Evolutionary conservation across 768 basidiomycete genomes (phyloP), one percentile per base, ranked within the genome.

Genomic region (Mrakia frigida): DNA sequence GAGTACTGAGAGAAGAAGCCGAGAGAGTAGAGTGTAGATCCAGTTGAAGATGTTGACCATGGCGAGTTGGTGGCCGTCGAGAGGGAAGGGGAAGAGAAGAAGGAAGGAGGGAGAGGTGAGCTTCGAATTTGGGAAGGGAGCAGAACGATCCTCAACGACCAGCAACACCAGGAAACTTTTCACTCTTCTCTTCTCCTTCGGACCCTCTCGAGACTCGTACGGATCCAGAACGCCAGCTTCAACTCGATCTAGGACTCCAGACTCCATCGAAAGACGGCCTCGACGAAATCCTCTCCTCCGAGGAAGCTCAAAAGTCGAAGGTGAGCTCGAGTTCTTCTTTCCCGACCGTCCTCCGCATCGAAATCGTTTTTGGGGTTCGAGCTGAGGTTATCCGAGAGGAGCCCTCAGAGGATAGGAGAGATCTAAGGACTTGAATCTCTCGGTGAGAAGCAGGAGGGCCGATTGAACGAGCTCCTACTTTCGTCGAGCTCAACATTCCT

Each of bases 1-100:
- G 63, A 99, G 87, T 28, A 94, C 84, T 76, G 84, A 84, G 65
- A 95, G 86, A 35, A 94, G 81, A 25, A 88, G 81, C 75, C 87
- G 84, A 41, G 74, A 78, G 61, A 78, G 21, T 56, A 74, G 73
- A 56, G 41, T 25, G 18, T 37, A 37, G 25, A 78, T 35, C 63
- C 53, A 70, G 33, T 37, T 28, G 35, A 70, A 23, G 53, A 70
- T 2, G 52, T 52, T 53, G 46, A 63, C 56, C 61, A 74, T 61
- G 33, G 31, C 28, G 35, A n/a, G 74, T 9, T n/a, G 21, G 52
- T 50, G 31, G 61, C 16, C 11, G 70, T 53, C 43, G 23, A n/a
- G 43, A 46, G 69, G 28, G 10, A 31, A n/a, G 28, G 72, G 33
- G 56, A 35, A 18, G n/a, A n/a, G 31, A 46, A 10, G n/a, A 25